A percentile compares a stretch with the other conserved stretches of the same genome.
Evolutionary conservation across 2,329 filamentous ascomycete genomes (phyloP).

Genomic region (Septoria petroselini): DNA sequence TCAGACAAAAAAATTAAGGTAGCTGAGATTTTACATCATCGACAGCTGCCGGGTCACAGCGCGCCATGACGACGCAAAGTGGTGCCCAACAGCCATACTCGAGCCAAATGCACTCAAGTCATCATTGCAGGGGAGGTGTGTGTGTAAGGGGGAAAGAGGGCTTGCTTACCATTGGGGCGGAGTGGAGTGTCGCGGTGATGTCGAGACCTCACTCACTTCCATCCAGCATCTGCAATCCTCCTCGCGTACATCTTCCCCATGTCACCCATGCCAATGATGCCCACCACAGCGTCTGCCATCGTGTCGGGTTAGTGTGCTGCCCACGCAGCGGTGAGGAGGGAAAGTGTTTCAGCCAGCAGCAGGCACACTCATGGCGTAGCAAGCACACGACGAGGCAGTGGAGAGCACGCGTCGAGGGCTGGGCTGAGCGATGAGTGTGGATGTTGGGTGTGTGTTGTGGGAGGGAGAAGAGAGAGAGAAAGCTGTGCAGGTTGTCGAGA

Average conservation of each 20-base stretch:
- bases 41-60: conserved; percentile 59
- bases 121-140: conserved; percentile 63
- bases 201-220: conserved; percentile 68
- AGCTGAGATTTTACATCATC: conserved; percentile 99
- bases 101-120: conserved; percentile 99
- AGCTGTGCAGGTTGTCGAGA: conserved; percentile 3
- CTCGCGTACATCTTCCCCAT: conserved; percentile 99
- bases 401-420: background rate
- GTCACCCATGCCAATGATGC: conserved; percentile 97
- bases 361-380: conserved; percentile 11
- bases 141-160: conserved; percentile 17
- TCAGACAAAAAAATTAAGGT: conserved; percentile 94
- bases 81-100: conserved; percentile 73
- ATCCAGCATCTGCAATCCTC: conserved; percentile 82
- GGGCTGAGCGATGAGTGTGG: background rate
- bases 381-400: conserved; percentile 1
- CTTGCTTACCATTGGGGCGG: conserved; percentile 37
- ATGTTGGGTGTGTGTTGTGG: conserved; percentile 7
- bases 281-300: conserved; percentile 72
- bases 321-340: conserved; percentile 9
- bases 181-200: conserved; percentile 9
- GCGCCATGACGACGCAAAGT: conserved; percentile 70
- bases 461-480: conserved; percentile 14
- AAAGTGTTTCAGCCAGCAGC: conserved; percentile 15
- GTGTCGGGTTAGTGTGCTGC: conserved; percentile 29